These are phyloP conservation scores for Chalara sp. DNA, from an alignment of 2,329 filamentous ascomycete species.

Conservation along the genomic window DNA sequence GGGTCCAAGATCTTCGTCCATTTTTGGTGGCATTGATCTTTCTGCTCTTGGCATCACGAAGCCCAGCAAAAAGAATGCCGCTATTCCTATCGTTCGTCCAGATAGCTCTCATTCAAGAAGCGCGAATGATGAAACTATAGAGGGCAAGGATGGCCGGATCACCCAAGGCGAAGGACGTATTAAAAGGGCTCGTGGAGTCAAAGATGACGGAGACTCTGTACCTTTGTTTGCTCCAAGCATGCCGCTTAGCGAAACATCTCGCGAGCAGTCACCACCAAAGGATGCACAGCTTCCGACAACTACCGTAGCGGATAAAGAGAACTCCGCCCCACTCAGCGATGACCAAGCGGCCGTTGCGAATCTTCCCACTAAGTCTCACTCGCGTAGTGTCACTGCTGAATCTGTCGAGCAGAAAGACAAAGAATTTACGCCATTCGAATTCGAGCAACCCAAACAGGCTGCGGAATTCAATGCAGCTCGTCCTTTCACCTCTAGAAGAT, in stretches of 20 bases:
- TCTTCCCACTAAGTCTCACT: constrained; percentile 33
- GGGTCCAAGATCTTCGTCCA: constrained; percentile 35
- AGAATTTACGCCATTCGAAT: constrained; percentile 56
- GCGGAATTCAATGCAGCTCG: constrained; percentile 29
- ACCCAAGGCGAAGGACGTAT: constrained; percentile 60
- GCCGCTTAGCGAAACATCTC: constrained; percentile 27
- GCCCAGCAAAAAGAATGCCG: constrained; percentile 68
- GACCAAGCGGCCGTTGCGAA: constrained; percentile 11
- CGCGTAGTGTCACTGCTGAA: constrained; percentile 44
- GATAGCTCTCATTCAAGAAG: constrained; percentile 41
- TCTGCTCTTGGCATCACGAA: constrained; percentile 56
- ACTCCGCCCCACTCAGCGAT: constrained; percentile 18
- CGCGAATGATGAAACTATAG: constrained; percentile 31
- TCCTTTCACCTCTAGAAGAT: constrained; percentile 20
- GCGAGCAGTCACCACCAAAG: constrained; percentile 25
- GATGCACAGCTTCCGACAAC: constrained; percentile 9
- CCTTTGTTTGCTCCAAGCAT: constrained; percentile 61
- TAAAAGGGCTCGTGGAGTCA: constrained; percentile 66
- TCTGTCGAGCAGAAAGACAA: constrained; percentile 43
- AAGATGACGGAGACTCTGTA: constrained; percentile 64
- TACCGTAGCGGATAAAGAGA: constrained; percentile 24
- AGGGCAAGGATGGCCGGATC: constrained; percentile 55
- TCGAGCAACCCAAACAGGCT: constrained; percentile 38
- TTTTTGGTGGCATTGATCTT: constrained; percentile 65
- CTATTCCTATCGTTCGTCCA: constrained; percentile 71